phyloP scores from a whole-genome alignment of 129 eudicot species.

The Pseudognaphalium luteoalbum region DNA sequence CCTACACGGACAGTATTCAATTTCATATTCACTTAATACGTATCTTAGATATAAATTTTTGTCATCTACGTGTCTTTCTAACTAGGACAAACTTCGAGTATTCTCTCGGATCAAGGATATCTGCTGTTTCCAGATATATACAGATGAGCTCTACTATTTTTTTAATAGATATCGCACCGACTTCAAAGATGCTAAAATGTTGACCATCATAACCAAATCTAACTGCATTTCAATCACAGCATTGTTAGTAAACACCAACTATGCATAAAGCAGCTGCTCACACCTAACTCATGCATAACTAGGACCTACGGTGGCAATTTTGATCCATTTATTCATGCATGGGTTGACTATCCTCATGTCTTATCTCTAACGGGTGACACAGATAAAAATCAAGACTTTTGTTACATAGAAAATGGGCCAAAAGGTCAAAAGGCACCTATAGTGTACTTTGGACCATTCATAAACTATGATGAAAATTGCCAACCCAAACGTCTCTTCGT shows the following conservation, averaged over 20 bases:
- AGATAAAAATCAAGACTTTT: not conserved
- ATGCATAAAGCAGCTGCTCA: not conserved
- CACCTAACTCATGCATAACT: conserved; percentile 13
- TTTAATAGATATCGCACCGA: too few species aligned
- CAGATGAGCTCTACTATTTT: too few species aligned
- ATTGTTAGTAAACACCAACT: not conserved
- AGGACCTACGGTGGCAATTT: not conserved
- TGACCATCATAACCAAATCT: too few species aligned
- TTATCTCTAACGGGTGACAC: not conserved
- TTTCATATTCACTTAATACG: conserved; percentile 8
- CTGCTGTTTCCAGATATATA: too few species aligned
- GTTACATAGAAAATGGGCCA: not conserved
- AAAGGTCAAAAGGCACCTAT: not conserved
- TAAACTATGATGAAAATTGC: not conserved
- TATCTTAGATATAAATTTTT: not conserved
- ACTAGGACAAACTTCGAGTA: conserved; percentile 61
- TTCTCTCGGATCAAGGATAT: conserved; percentile 45
- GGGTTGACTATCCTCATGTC: not conserved
- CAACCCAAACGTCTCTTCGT: not conserved
- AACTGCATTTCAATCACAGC: too few species aligned
- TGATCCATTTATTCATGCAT: not conserved
- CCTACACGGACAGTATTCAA: not conserved
- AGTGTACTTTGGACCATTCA: not conserved
- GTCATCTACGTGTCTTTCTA: not conserved
- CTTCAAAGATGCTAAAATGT: too few species aligned